A percentile compares a stretch with the other conserved stretches of the same genome.
Conservation (phyloP, 2,329 filamentous ascomycete genomes). For the Fusarium tjaetaba region DNA sequence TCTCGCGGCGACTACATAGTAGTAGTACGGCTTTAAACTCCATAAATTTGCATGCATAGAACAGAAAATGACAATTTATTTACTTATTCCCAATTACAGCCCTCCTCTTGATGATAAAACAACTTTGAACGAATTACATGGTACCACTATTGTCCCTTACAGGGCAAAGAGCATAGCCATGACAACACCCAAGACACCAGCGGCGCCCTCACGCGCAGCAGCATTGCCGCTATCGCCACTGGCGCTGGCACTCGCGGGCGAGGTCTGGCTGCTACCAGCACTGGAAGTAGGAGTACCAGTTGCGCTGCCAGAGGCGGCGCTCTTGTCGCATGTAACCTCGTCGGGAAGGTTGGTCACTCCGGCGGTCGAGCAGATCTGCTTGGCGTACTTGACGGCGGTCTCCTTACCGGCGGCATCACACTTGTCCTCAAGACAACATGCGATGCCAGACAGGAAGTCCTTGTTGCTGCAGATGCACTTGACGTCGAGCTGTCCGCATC, state of each 20-base stretch:
- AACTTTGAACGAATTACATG: background rate
- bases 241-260: background rate
- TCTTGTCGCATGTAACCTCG: conserved; percentile 49
- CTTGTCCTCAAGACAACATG: conserved; percentile 53
- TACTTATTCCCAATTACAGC: background rate
- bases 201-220: conserved; percentile 27
- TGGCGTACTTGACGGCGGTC: conserved; percentile 51
- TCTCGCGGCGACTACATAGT: conserved; percentile 9
- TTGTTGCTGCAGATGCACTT: conserved; percentile 55
- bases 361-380: conserved; percentile 51
- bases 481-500: conserved; percentile 52
- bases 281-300: conserved; percentile 21
- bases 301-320: conserved; percentile 10
- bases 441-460: conserved; percentile 52
- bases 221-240: background rate
- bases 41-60: conserved; percentile 12
- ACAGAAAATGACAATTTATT: conserved; percentile 3
- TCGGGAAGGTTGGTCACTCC: conserved; percentile 49
- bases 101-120: conserved; percentile 5
- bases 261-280: background rate
- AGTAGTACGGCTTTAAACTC: conserved; percentile 24
- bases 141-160: conserved; percentile 16
- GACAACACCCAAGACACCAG: conserved; percentile 42
- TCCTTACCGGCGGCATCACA: conserved; percentile 49
- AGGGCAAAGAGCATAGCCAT: conserved; percentile 45